These are phyloP conservation scores for Penicillium taxi DNA, from an alignment of 495 filamentous ascomycete genomes.

Conservation along the genomic window DNA sequence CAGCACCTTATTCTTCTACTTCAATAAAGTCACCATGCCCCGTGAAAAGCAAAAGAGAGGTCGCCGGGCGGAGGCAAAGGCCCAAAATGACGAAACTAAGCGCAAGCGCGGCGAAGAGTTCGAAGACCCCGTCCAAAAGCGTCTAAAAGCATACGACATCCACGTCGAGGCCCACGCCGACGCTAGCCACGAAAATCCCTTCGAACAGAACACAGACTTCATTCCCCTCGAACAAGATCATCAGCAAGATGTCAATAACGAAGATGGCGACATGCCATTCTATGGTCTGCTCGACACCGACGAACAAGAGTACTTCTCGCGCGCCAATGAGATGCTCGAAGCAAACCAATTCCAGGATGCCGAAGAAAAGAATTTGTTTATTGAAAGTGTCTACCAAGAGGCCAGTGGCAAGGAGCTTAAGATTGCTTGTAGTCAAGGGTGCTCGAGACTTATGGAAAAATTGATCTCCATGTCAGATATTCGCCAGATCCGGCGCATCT, in stretches of 20 bases:
- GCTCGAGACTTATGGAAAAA: slow-evolving; percentile 86
- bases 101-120: slow-evolving; percentile 35
- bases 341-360: slow-evolving; percentile 70
- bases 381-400: slow-evolving; percentile 78
- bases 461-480: slow-evolving; percentile 74
- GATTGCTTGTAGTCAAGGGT: slow-evolving; percentile 88
- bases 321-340: slow-evolving; percentile 81
- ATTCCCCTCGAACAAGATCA: slow-evolving; percentile 28
- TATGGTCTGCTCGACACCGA: slow-evolving; percentile 84
- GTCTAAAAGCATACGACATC: slow-evolving; percentile 29
- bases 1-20: slow-evolving; percentile 7
- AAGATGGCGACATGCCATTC: slow-evolving; percentile 51
- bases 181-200: slow-evolving; percentile 11
- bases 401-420: slow-evolving; percentile 90
- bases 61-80: slow-evolving; percentile 50
- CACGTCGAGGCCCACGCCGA: slow-evolving; percentile 6
- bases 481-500: slow-evolving; percentile 75
- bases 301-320: slow-evolving; percentile 91
- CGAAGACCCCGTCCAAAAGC: slow-evolving; percentile 33
- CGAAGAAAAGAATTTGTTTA: slow-evolving; percentile 72
- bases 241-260: slow-evolving; percentile 10
- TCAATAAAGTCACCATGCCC: slow-evolving; percentile 29
- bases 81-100: slow-evolving; percentile 36
- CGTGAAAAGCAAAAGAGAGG: slow-evolving; percentile 61
- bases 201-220: slow-evolving; percentile 23